phyloP scores from a whole-genome alignment of 352 stramenopile species.

The Pythium insidiosum region DNA sequence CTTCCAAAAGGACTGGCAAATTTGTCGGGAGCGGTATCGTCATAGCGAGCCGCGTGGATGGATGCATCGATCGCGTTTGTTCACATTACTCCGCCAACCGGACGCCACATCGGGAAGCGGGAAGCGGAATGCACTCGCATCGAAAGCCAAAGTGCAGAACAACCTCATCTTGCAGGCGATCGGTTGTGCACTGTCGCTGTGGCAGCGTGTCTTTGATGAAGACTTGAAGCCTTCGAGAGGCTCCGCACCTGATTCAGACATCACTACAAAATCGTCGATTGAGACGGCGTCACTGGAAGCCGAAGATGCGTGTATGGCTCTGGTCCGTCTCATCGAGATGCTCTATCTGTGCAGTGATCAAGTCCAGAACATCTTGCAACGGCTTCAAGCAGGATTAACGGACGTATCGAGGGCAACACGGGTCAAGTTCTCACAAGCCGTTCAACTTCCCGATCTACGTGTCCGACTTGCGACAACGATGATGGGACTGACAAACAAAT shows the following conservation, averaged over 20 bases:
- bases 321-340: constrained; percentile 73
- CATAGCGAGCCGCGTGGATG: too few species aligned
- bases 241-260: too few species aligned
- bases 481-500: constrained; percentile 68
- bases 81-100: constrained; percentile 42
- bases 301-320: constrained; percentile 50
- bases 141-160: constrained; percentile 41
- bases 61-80: constrained; percentile 55
- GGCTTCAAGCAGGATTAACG: constrained; percentile 46
- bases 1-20: constrained; percentile 57
- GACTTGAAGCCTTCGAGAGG: too few species aligned
- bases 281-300: constrained; percentile 40
- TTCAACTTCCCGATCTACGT: constrained; percentile 58
- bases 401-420: constrained; percentile 44
- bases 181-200: constrained; percentile 39
- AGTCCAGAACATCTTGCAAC: constrained; percentile 62
- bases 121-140: constrained; percentile 18
- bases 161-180: constrained; percentile 67
- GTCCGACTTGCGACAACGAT: constrained; percentile 50
- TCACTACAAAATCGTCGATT: too few species aligned
- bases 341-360: constrained; percentile 68
- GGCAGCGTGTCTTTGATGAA: constrained; percentile 55
- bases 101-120: constrained; percentile 15
- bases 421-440: constrained; percentile 44
- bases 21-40: constrained; percentile 50